phyloP scores from a whole-genome alignment of 257 asterid genomes.

The Solanum sejunctum region DNA sequence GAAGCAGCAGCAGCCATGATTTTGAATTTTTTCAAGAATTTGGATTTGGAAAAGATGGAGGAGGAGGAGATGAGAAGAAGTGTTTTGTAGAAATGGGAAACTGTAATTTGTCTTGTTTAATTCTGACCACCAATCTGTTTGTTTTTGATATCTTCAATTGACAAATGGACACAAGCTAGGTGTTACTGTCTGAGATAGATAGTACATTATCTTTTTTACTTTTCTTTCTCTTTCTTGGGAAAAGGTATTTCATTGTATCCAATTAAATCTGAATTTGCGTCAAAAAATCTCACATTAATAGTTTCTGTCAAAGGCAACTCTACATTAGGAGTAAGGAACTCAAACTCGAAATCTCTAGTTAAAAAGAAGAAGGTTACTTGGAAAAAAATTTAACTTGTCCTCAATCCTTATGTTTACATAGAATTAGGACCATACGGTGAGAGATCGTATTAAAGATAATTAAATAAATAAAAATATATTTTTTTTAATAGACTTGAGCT shows the following conservation, averaged over 20 bases:
- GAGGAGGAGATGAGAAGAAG: neutral
- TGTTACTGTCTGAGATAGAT: neutral
- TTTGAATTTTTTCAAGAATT: neutral
- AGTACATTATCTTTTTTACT: neutral
- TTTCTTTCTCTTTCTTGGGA: neutral
- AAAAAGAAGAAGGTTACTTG: too few relatives aligned
- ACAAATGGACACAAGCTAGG: neutral
- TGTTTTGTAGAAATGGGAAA: neutral
- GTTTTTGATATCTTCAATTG: neutral
- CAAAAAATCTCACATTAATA: too few relatives aligned
- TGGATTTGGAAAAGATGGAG: neutral
- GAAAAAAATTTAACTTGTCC: too few relatives aligned
- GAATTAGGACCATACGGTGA: too few relatives aligned
- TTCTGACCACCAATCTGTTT: slow-evolving; percentile 31
- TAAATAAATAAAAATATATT: too few relatives aligned
- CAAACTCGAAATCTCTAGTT: too few relatives aligned
- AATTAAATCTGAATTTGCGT: too few relatives aligned
- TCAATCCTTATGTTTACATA: too few relatives aligned
- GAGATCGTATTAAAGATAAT: too few relatives aligned
- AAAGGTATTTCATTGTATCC: neutral
- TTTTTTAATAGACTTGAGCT: too few relatives aligned
- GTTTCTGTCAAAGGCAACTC: too few relatives aligned
- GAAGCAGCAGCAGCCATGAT: slow-evolving; percentile 52
- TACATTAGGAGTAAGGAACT: too few relatives aligned
- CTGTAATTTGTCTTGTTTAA: neutral